Percentiles rank a stretch among this genome's conserved stretches.
phyloP scores from a whole-genome alignment of 768 basidiomycete genomes.

The Pisolithus sp. region DNA sequence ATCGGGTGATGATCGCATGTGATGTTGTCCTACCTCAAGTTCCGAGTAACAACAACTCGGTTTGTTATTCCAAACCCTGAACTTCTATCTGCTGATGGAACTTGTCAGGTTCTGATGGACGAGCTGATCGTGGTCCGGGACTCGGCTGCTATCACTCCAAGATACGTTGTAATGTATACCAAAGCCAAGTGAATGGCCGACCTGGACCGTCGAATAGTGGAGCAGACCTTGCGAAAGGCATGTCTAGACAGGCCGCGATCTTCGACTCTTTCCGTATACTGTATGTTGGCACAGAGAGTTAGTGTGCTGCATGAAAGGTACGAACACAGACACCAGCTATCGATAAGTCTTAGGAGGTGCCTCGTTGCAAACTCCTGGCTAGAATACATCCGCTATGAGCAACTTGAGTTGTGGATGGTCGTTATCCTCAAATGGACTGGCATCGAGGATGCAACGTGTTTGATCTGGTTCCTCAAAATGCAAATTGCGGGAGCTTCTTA shows the following conservation, averaged over 20 bases:
- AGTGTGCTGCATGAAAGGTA: conserved; percentile 19
- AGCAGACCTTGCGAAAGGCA: conserved; percentile 9
- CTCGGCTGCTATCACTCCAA: conserved; percentile 52
- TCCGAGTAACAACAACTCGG: conserved; percentile 19
- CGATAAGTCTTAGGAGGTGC: conserved; percentile 9
- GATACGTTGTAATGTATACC: conserved; percentile 54
- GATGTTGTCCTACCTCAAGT: conserved; percentile 40
- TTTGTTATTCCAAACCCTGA: conserved; percentile 15
- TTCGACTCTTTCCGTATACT: conserved; percentile 19
- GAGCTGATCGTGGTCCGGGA: conserved; percentile 48
- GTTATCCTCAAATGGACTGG: conserved; percentile 10
- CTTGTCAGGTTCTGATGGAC: conserved; percentile 36
- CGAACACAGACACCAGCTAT: conserved; percentile 8
- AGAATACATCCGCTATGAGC: conserved; percentile 12
- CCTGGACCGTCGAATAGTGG: conserved; percentile 11
- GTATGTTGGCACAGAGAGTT: conserved; percentile 12
- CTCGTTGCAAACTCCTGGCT: conserved; percentile 22
- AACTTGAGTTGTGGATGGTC: background rate
- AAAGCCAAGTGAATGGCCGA: conserved; percentile 26
- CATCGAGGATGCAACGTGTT: conserved; percentile 25
- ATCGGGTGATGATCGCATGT: conserved; percentile 59
- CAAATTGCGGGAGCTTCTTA: conserved; percentile 23
- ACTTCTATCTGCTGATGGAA: conserved; percentile 23
- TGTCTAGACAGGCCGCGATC: conserved; percentile 11
- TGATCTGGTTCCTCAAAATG: conserved; percentile 13